Evolutionary conservation across 129 eudicot genomes (phyloP).

Genomic region (Artemisia argyi): DNA sequence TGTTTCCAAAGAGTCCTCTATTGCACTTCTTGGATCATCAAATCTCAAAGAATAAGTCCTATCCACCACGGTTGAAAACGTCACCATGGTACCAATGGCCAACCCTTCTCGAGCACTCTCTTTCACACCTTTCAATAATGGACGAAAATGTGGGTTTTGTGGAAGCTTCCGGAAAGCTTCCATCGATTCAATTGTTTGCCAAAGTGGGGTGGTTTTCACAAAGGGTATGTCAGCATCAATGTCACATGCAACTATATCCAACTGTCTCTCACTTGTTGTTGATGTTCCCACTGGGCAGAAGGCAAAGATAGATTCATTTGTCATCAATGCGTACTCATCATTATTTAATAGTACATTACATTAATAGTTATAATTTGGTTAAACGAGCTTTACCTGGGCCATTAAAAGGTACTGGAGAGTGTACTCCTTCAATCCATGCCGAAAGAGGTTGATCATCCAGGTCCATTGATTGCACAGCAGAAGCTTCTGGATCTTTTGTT

Average conservation of each 20-base stretch:
- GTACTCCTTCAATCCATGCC: constrained; percentile 51
- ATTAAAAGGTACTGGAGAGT: constrained; percentile 29
- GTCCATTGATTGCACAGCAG: constrained; percentile 17
- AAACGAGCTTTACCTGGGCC: constrained; percentile 31
- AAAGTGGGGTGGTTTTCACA: constrained; percentile 50
- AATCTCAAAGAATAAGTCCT: constrained; percentile 42
- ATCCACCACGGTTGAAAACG: constrained; percentile 59
- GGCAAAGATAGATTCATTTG: not conserved
- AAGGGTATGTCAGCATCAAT: constrained; percentile 48
- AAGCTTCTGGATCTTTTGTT: constrained; percentile 5
- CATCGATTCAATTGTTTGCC: constrained; percentile 73
- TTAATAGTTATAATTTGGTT: too few species aligned
- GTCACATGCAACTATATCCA: constrained; percentile 12
- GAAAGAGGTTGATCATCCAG: constrained; percentile 59
- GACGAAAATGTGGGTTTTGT: constrained; percentile 80
- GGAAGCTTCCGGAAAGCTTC: constrained; percentile 62
- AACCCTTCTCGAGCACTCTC: constrained; percentile 75
- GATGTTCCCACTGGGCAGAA: constrained; percentile 21
- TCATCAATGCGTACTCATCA: not conserved
- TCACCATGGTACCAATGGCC: constrained; percentile 82
- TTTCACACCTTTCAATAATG: constrained; percentile 41
- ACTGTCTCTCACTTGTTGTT: constrained; percentile 18
- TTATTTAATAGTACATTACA: not conserved
- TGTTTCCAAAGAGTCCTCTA: constrained; percentile 56
- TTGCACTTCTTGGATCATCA: constrained; percentile 43